These are phyloP conservation scores for Epithele typhae DNA, from an alignment of 768 basidiomycete genomes.

Conservation along the genomic window DNA sequence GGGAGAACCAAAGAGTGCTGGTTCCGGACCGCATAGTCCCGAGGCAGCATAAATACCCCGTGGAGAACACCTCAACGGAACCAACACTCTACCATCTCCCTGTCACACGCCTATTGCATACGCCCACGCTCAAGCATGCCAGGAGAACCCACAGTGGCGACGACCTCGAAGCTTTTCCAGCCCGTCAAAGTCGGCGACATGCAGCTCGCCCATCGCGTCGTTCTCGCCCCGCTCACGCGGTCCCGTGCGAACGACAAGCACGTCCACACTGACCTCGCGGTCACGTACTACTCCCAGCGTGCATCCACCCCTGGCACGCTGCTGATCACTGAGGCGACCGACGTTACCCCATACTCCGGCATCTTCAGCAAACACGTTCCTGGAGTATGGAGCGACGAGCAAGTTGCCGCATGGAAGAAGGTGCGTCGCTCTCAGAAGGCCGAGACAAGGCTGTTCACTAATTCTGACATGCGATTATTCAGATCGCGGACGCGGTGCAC, in stretches of 20 bases:
- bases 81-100: too few species aligned
- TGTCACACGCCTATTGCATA: too few species aligned
- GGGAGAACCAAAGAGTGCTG: too few species aligned
- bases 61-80: not conserved
- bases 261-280: constrained; percentile 32
- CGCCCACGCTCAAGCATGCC: not conserved
- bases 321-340: constrained; percentile 50
- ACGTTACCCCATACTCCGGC: constrained; percentile 43
- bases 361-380: constrained; percentile 42
- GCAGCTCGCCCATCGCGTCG: constrained; percentile 42
- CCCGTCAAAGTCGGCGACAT: constrained; percentile 41
- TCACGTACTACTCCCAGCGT: constrained; percentile 44
- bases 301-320: constrained; percentile 42
- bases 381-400: constrained; percentile 56
- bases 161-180: constrained; percentile 34
- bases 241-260: constrained; percentile 30
- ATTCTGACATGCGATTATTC: too few species aligned
- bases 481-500: constrained; percentile 58
- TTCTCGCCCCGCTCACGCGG: constrained; percentile 49
- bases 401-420: constrained; percentile 44
- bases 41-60: not conserved
- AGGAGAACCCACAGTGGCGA: not conserved
- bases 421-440: constrained; percentile 24
- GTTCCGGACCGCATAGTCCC: too few species aligned
- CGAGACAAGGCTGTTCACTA: too few species aligned